Conservation (phyloP, 2,329 filamentous ascomycete species). For the Hymenoscyphus scutula region DNA sequence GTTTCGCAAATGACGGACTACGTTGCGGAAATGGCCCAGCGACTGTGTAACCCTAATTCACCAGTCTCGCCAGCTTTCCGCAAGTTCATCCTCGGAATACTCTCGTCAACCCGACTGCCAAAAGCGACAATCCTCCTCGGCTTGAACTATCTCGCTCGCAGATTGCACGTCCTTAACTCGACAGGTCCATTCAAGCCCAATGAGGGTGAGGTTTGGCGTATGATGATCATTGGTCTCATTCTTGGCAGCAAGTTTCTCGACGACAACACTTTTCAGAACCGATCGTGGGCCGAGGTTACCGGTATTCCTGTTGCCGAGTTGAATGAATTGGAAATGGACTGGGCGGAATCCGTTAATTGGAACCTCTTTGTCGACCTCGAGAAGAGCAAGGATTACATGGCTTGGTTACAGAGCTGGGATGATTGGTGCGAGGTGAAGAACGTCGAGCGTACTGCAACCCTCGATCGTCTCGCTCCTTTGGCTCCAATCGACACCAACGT, state of each 20-base stretch:
- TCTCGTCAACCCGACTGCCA: conserved; percentile 69
- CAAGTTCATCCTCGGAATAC: conserved; percentile 71
- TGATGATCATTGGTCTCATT: conserved; percentile 66
- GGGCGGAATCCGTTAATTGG: conserved; percentile 66
- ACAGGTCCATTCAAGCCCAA: conserved; percentile 40
- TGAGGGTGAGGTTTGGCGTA: conserved; percentile 62
- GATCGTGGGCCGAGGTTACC: conserved; percentile 74
- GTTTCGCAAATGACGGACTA: conserved; percentile 78
- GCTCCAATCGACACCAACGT: conserved; percentile 60
- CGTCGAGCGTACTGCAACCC: conserved; percentile 37
- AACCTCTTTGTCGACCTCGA: conserved; percentile 66
- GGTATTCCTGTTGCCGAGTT: conserved; percentile 67
- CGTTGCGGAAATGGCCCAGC: conserved; percentile 69
- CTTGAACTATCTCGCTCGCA: conserved; percentile 64
- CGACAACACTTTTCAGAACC: conserved; percentile 77
- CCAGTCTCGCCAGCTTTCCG: conserved; percentile 62
- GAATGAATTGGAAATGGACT: conserved; percentile 66
- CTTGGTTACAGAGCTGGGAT: conserved; percentile 66
- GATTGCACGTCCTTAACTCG: conserved; percentile 57
- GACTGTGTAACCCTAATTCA: conserved; percentile 61
- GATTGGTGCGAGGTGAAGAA: conserved; percentile 52
- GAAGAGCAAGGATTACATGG: conserved; percentile 59
- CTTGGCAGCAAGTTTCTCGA: conserved; percentile 75
- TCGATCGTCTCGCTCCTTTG: conserved; percentile 43
- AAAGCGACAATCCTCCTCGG: conserved; percentile 70